Base-by-base conservation (phyloP, 2,329 filamentous ascomycete species). In the Penicillium sp. region DNA sequence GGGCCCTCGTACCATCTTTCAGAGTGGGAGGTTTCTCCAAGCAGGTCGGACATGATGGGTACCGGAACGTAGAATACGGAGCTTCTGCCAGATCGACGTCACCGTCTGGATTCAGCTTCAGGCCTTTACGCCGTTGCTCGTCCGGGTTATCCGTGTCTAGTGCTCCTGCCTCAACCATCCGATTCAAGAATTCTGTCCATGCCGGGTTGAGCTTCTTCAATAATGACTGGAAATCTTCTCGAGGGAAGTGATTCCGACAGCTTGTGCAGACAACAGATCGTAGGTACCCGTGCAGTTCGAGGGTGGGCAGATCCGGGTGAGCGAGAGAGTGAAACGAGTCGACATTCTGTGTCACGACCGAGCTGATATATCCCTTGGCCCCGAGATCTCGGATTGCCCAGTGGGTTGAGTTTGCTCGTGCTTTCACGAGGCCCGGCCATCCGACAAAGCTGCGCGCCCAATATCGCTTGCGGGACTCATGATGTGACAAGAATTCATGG, bases 371-470 rank as follows among this genome's bases (percentile, higher is more conserved):
- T 2, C 91, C 92, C 59, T 94, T 75, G 4, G 80, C 72, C 2
- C 84, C 88, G 31, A 97, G 76, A 57, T 87, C 80, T 46, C 82
- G 80, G 50, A 97, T 82, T 2, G 92, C 90, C 67, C 82, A 79
- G 74, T 99, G 94, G 2, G 85, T 86, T 3, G 77, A 75, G 66
- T 97, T 97, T 11, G 92, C 92, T 51, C 76, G 77, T n/a, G 90
- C 89, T 55, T 84, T 86, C 65, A 88, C 77, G 59, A 97, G 76
- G 40, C 84, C 90, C 4, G 89, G 86, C 92, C 92, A 97, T 33
- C 94, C 94, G 18, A 99, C 76, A 70, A 95, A 99, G 67, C 89
- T 95, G 44, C 94, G 79, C 0, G 94, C 92, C 94, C 94, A 99
- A 70, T 99, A 99, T 55, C 94, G 79, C 72, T 96, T 94, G 58